phyloP scores from a whole-genome alignment of 2,329 filamentous ascomycete species.

The Talaromyces piceae region DNA sequence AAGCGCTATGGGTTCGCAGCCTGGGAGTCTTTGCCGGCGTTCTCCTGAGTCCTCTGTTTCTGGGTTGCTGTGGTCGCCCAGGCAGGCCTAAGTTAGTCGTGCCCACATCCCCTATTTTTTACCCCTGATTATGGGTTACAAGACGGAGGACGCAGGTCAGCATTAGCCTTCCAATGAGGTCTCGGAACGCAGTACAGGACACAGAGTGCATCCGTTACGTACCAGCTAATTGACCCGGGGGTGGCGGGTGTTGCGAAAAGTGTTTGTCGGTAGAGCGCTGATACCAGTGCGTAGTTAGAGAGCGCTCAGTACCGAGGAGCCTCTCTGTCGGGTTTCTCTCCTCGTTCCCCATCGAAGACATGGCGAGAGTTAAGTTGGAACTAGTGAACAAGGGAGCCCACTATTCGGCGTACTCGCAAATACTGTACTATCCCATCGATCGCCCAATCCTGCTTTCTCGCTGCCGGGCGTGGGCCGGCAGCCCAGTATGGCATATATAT shows the following conservation, averaged over 20 bases:
- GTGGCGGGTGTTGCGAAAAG: no score
- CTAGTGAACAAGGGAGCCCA: neutral
- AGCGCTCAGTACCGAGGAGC: neutral
- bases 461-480: neutral
- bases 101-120: neutral
- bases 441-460: neutral
- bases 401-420: no score
- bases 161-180: no score
- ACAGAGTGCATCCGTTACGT: no score
- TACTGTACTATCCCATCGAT: neutral
- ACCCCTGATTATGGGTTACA: neutral
- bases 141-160: no score
- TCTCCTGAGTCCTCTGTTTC: neutral
- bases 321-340: neutral
- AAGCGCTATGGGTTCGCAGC: neutral
- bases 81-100: neutral
- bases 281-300: no score
- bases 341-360: neutral
- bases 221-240: no score
- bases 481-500: neutral
- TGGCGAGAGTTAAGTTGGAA: no score
- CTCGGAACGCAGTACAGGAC: no score
- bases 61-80: no score
- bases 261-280: neutral
- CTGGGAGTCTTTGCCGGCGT: neutral